Percentiles rank a stretch among this genome's conserved stretches.
Conservation (phyloP, 2,329 filamentous ascomycete species). For the Chaetomiaceae sp. region DNA sequence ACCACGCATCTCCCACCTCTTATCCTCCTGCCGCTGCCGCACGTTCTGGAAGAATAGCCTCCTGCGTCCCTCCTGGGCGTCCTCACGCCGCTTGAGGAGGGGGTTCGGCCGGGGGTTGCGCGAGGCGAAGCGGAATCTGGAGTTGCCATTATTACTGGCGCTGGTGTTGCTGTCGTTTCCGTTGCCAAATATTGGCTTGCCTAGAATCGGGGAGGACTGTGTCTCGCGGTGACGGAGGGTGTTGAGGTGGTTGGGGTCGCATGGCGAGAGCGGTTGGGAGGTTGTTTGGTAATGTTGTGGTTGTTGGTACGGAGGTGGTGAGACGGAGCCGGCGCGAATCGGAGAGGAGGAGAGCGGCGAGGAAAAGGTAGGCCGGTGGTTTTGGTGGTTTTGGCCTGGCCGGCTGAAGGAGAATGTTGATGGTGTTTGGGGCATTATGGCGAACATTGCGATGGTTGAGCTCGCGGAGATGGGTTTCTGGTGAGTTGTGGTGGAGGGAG, state of each 20-base stretch:
- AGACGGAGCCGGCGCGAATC: conserved; percentile 48
- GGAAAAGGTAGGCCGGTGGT: conserved; percentile 43
- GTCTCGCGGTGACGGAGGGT: conserved; percentile 36
- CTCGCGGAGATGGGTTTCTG: background rate
- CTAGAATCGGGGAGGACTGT: conserved; percentile 35
- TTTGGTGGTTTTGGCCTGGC: conserved; percentile 26
- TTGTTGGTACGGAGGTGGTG: conserved; percentile 26
- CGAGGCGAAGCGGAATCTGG: conserved; percentile 17
- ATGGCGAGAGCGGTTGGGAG: conserved; percentile 5
- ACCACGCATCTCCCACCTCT: conserved; percentile 55
- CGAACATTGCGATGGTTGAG: conserved; percentile 23
- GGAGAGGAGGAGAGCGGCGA: conserved; percentile 59
- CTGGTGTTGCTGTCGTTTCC: conserved; percentile 22
- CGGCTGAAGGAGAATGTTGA: conserved; percentile 39
- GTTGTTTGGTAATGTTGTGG: conserved; percentile 9
- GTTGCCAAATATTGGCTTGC: background rate
- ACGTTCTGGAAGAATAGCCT: conserved; percentile 67
- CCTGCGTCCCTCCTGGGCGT: conserved; percentile 58
- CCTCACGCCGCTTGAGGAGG: conserved; percentile 56
- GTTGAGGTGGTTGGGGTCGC: conserved; percentile 38
- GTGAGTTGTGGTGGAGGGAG: background rate
- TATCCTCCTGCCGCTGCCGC: conserved; percentile 56
- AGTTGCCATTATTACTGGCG: conserved; percentile 19
- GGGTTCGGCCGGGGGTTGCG: conserved; percentile 45
- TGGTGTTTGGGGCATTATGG: conserved; percentile 31